These are phyloP conservation scores for Geranium incanum DNA, from an alignment of 441 rosid species.

Conservation along the genomic window DNA sequence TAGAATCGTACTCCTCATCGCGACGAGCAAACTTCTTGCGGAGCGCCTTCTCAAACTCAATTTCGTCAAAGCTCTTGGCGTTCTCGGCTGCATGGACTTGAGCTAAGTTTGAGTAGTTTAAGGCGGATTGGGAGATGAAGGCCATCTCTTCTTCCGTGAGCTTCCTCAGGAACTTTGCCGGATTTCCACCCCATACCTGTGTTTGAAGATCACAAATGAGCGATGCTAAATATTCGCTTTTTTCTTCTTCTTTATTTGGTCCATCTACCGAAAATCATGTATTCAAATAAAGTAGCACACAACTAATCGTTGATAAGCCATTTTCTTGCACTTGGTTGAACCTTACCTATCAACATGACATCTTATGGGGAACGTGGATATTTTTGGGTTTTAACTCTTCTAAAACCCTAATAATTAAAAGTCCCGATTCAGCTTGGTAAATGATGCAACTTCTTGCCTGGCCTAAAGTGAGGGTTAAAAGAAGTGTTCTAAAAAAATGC, in stretches of 20 bases:
- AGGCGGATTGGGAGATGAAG: conserved; percentile 30
- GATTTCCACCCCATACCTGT: conserved; percentile 5
- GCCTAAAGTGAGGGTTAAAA: not conserved
- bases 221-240: not conserved
- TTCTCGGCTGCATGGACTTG: conserved; percentile 38
- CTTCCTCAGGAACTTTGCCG: conserved; percentile 1
- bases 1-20: conserved; percentile 79
- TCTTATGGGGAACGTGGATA: not conserved
- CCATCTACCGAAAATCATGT: not conserved
- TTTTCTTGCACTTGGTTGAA: not conserved
- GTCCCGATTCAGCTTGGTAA: not conserved
- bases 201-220: not conserved
- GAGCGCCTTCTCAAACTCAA: conserved; percentile 84
- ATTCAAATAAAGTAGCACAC: not conserved
- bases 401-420: not conserved
- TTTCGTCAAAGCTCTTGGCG: conserved; percentile 63
- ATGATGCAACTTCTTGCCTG: not conserved
- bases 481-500: too few species aligned
- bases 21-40: conserved; percentile 61
- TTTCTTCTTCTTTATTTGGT: not conserved
- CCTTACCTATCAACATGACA: not conserved
- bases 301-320: not conserved
- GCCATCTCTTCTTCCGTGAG: conserved; percentile 38
- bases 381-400: not conserved
- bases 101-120: not conserved